Percentiles rank a stretch among this genome's conserved stretches.
phyloP scores from a whole-genome alignment of 2,329 filamentous ascomycete species.

The Aureobasidium subglaciale region DNA sequence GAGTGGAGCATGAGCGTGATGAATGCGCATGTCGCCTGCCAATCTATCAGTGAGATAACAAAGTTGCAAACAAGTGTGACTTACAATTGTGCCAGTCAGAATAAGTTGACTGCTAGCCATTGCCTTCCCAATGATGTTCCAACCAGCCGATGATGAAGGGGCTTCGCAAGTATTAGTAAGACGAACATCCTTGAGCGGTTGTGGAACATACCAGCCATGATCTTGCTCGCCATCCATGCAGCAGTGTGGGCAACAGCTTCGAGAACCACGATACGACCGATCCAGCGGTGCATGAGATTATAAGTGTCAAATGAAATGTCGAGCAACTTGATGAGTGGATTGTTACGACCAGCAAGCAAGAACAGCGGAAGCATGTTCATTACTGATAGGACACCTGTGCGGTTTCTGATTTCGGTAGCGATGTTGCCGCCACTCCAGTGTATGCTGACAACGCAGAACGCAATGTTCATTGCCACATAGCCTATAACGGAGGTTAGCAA shows the following conservation, averaged over 20 bases:
- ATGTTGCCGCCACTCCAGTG: constrained; percentile 51
- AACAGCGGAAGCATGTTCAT: constrained; percentile 77
- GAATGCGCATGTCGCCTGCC: constrained; percentile 52
- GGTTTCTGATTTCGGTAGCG: constrained; percentile 60
- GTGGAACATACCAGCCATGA: constrained; percentile 21
- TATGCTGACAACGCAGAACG: constrained; percentile 48
- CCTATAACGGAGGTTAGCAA: constrained; percentile 19
- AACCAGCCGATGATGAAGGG: constrained; percentile 34
- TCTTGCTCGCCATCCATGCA: constrained; percentile 48
- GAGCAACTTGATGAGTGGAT: constrained; percentile 64
- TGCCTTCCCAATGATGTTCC: constrained; percentile 37
- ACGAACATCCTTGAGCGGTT: neutral
- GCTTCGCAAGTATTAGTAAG: neutral
- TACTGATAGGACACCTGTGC: constrained; percentile 61
- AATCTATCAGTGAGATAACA: constrained; percentile 8
- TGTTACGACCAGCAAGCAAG: constrained; percentile 68
- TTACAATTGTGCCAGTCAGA: constrained; percentile 54
- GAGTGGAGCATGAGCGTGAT: constrained; percentile 61
- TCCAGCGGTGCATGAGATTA: constrained; percentile 75
- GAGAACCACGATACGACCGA: constrained; percentile 66
- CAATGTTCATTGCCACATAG: constrained; percentile 43
- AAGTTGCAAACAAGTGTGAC: constrained; percentile 29
- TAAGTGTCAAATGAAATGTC: constrained; percentile 76
- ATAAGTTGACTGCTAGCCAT: constrained; percentile 43
- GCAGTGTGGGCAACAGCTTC: constrained; percentile 61